Base-by-base conservation (phyloP, 495 filamentous ascomycete species). In the Chaetomium cochliodes region DNA sequence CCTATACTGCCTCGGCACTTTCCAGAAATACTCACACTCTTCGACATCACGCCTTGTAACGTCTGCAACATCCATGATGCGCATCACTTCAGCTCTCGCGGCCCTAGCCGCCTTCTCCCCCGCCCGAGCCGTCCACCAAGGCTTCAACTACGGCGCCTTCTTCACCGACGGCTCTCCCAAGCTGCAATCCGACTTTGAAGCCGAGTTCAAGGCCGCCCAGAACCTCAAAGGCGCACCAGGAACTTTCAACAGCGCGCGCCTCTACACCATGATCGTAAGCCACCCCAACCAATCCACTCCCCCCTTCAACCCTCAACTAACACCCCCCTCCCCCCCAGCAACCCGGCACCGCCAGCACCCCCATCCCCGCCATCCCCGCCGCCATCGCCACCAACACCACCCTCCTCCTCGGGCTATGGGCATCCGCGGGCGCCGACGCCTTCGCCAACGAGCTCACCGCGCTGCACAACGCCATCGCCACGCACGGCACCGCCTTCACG, bases 81-180 rank as follows among this genome's bases (percentile, higher is more conserved):
- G 67, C 12, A 30, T 54, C 30, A 16, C 66, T 28, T 60, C 69
- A 13, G 46, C 44, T 18, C 58, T 80, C 1, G 72, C 74, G 46
- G 73, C 71, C 50, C 54, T 80, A 44, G 73, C 73, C 59, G 63
- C 63, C 42, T 16, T 73, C 58, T 67, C 74, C 16, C 58, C 70
- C 51, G 72, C 67, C 62, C 63, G 68, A 41, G 79, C 74, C 28
- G 70, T 75, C 59, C 80, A 74, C 69, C 81, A 88, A 68, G 92
- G 92, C 66, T 96, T 96, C 85, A 96, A 94, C 83, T 91, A 92
- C 70, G 92, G 90, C 70, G 75, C 82, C 69, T 76, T 82, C 76
- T 76, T 76, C 49, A 33, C 33, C 39, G 86, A 89, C 70, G 85
- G 87, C 63, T 81, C 81, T 58, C 70, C 80, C 74, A 91, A 89